These are phyloP conservation scores for Epichloe festucae DNA, from an alignment of 2,329 filamentous ascomycete genomes.

Conservation along the genomic window DNA sequence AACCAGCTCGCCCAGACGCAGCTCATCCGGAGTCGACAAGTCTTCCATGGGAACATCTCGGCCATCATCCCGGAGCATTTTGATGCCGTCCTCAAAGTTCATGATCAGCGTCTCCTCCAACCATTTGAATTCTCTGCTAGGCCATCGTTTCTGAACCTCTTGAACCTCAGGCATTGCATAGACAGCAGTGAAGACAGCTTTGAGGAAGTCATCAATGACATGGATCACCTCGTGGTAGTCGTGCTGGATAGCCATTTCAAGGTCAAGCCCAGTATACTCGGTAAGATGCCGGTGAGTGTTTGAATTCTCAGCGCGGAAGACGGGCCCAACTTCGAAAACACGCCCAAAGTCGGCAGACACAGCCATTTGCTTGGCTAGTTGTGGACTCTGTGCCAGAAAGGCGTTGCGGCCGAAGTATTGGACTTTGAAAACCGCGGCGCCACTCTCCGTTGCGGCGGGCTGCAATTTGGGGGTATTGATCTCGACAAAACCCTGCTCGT, in stretches of 20 bases:
- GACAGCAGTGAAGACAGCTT: constrained; percentile 46
- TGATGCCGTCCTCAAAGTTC: constrained; percentile 64
- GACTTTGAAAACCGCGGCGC: constrained; percentile 80
- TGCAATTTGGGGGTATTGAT: constrained; percentile 91
- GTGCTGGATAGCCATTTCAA: constrained; percentile 83
- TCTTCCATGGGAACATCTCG: constrained; percentile 66
- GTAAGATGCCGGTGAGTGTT: constrained; percentile 92
- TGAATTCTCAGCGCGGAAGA: constrained; percentile 90
- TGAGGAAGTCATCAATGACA: constrained; percentile 68
- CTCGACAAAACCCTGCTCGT: constrained; percentile 70
- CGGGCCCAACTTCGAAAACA: constrained; percentile 60
- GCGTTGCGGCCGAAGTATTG: constrained; percentile 83
- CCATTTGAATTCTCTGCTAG: constrained; percentile 77
- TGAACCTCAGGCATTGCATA: constrained; percentile 54
- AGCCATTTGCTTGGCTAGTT: constrained; percentile 85
- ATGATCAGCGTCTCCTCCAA: constrained; percentile 74
- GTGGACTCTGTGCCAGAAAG: constrained; percentile 83
- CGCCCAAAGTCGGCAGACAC: constrained; percentile 80
- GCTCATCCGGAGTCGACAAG: constrained; percentile 73
- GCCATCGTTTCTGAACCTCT: constrained; percentile 69
- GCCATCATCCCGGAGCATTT: constrained; percentile 72
- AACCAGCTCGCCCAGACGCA: constrained; percentile 69
- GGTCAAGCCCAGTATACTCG: constrained; percentile 83
- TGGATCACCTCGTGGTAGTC: constrained; percentile 82
- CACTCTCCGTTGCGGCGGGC: constrained; percentile 80